Evolutionary conservation across 768 basidiomycete genomes (phyloP), one percentile per base, ranked within the genome.

Genomic region (Lentinula boryana): DNA sequence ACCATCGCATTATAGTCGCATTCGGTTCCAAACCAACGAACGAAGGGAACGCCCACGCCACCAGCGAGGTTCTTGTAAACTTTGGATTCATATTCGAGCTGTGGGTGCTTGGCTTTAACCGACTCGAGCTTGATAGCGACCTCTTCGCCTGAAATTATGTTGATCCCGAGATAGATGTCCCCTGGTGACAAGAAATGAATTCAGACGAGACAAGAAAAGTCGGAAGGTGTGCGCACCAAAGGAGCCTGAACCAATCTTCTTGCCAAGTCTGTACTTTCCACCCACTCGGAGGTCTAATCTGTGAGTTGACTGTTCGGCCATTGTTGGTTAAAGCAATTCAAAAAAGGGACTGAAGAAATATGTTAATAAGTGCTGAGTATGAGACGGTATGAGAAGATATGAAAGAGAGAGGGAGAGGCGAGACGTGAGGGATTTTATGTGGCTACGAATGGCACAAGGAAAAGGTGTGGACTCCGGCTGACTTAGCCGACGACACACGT

Each of bases 1-100:
- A 99, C 97, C 97, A 99, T 99, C 51, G 97, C 97, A 62, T 98
- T 98, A 83, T 98, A 99, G 73, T 99, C 96, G 75, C 97, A 99
- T 75, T 99, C 90, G 46, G 89, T 92, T 23, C 90, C 90, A 66
- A 89, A 92, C 90, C 91, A 99, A 68, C 97, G 79, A 60, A 99
- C 97, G 67, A 99, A 99, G 7, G 97, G 97, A 10, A 99, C 95
- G 56, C 97, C 97, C 60, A 99, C 97, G 66, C 97, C 97, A 60
- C 97, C 97, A 18, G 97, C 96, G 55, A 99, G 86, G n/a, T 93
- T 94, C 86, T 98, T 98, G 78, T 89, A 90, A 52, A 92, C 91
- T 74, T 91, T 91, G 66, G 88, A 89, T 77, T 99, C 96, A 71
- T 99, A 99, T 75, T 99, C 97, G 69, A 99, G 89, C 77, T 99